Evolutionary conservation across 106 monocot genomes (phyloP), one percentile per base, ranked within the genome.

Genomic region (Dioscorea zingiberensis): DNA sequence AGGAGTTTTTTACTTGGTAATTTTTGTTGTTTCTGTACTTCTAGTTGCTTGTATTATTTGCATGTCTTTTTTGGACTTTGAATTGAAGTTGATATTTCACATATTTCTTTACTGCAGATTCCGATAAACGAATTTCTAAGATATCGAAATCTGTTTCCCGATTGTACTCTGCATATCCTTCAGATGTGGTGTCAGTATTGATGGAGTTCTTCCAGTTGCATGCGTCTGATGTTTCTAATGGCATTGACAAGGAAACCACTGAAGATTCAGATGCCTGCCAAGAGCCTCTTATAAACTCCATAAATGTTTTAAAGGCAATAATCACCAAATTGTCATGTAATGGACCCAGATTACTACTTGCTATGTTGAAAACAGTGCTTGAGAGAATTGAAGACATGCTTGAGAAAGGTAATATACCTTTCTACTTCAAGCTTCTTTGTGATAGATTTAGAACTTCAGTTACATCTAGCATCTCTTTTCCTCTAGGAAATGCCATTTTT

Each of bases 291-390:
- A 19, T 21, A 25, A 29, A 29, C 21, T 71, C 81, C 30, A 32
- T 75, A 22, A 55, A 58, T 72, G 74, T 61, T 64, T 54, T 92
- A 60, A 97, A 92, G 71, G 65, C 28, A 3, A 73, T 88, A 63
- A 73, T 88, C 65, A 58, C 47, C 22, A 81, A 64, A 70, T 46
- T 97, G 51, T 74, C 83, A 5, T 74, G 64, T 15, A 86, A 86
- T 60, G 85, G 54, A 64, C 88, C 97, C 15, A 80, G 77, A 23
- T 69, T 97, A 44, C 47, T 97, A 14, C 81, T 92, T 49, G 75
- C 70, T 29, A 55, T 88, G 56, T 68, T 97, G 57, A 86, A 88
- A 65, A 51, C 66, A 12, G 66, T 86, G 7, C 21, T 97, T 54
- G 85, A 83, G 67, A 82, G 63, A 63, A 88, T 97, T 13, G 86